Base-by-base conservation (phyloP, 1,139 yeast genomes). In the Hansenula sp. region DNA sequence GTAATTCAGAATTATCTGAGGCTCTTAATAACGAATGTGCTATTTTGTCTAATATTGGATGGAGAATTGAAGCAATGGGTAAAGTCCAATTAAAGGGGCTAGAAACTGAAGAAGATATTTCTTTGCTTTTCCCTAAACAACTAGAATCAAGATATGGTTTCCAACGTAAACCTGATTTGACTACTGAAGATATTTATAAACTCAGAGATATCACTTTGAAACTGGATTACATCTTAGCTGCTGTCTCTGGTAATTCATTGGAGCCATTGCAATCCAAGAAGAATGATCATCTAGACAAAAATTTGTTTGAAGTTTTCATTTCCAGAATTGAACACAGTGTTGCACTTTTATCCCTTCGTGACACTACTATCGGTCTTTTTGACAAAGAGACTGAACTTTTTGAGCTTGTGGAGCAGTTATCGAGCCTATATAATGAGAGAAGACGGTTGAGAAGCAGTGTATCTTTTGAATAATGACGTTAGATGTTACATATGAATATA, bases 1-100 rank as follows among this genome's bases (percentile, higher is more conserved):
- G 85, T 1, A 78, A 77, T 46, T 73, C 73, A 24, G 75, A 79
- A 1, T 88, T 86, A 2, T 78, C 77, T 42, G 55, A 50, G 12
- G 70, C 81, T 9, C 70, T 87, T 40, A 89, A 81, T 45, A 71
- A 71, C 43, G 95, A 89, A 59, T 71, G 86, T 51, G 68, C 68
- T 6, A 75, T 82, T 52, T 62, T 92, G 32, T 79, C 79, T 37
- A 81, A 76, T 40, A 73, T 80, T 41, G 96, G 95, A 0, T 80
- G 82, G 69, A 71, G 69, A n/a, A 74, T 80, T 43, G 76, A 74
- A 46, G 81, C 79, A 37, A 64, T 87, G 39, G 98, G 98, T 24
- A 96, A 90, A 56, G 80, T 79, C 56, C 89, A 89, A 59, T 71
- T 94, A 54, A 92, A 94, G 62, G 98, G 98, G 21, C 72, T 94